These are phyloP conservation scores for Chaetomidium leptoderma DNA, from an alignment of 495 filamentous ascomycete species.

Conservation along the genomic window DNA sequence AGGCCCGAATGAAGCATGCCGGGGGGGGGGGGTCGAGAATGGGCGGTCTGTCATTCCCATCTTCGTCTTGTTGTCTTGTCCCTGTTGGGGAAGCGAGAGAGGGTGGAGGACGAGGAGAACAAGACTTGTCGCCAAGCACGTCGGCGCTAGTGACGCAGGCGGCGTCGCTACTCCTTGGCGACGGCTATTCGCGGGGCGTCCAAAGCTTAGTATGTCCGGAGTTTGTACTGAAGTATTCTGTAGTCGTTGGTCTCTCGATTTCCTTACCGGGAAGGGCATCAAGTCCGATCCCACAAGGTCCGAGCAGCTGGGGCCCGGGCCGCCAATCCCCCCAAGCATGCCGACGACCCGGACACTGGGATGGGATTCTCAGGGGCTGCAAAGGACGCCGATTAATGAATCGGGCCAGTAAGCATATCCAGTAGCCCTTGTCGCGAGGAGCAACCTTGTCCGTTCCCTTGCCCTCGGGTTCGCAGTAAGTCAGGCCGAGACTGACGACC, in stretches of 20 bases:
- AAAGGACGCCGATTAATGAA: not conserved
- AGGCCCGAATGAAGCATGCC: constrained; percentile 1
- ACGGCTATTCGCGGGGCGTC: not conserved
- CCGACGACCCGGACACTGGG: too few relatives aligned
- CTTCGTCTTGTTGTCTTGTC: not conserved
- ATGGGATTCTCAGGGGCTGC: too few relatives aligned
- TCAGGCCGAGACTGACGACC: too few relatives aligned
- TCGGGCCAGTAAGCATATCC: not conserved
- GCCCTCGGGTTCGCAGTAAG: too few relatives aligned
- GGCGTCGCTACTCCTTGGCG: constrained; percentile 2
- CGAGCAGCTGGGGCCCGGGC: not conserved
- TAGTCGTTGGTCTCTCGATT: too few relatives aligned
- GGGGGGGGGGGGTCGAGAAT: too few relatives aligned
- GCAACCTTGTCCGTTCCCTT: too few relatives aligned
- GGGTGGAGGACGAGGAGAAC: not conserved
- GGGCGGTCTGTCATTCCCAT: not conserved
- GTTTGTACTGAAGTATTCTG: too few relatives aligned
- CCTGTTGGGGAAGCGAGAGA: not conserved
- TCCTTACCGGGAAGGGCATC: not conserved
- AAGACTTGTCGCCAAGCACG: not conserved
- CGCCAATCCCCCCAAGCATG: not conserved
- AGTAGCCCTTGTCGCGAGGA: not conserved
- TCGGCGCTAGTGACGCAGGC: not conserved
- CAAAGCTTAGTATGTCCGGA: constrained; percentile 9
- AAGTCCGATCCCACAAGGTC: not conserved